Evolutionary conservation across 768 basidiomycete species (phyloP), one percentile per base, ranked within the genome.

Genomic region (Rubroboletus pulcherrimus): DNA sequence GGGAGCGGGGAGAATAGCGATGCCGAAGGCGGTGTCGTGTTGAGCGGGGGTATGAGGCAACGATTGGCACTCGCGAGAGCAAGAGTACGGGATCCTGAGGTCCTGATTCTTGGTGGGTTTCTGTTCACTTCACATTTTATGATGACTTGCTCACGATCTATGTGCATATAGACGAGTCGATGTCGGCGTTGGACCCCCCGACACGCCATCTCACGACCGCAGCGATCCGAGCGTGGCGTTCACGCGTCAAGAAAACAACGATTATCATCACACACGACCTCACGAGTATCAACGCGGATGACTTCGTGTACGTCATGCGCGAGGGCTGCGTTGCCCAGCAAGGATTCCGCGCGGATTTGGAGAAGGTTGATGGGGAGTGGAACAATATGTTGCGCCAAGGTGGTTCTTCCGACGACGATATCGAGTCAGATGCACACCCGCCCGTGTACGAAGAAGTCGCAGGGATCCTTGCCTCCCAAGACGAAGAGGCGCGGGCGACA

Each of bases 301-400:
- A 98, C 70, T 98, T 97, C 60, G 91, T 96, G 12, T 97, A 98
- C 67, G 90, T 98, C 3, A 85, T 98, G 76, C 83, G 85, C 61
- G 78, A 84, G 19, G 96, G 95, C 0, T 62, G 68, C 0, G 83
- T 97, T 31, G 87, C 87, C 44, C 92, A 98, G 67, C 89, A 93
- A 63, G 97, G 97, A 0, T 96, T 84, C 71, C 82, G 93, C 2
- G 72, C 71, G 2, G 95, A 96, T 65, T 79, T 98, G 48, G 90
- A 93, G 66, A 68, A 60, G 15, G 72, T 65, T 4, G 61, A 70
- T 3, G 89, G 90, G 30, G 87, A 87, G 60, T 98, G 95, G 72
- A 75, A 78, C 31, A 72, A 72, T 57, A 89, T 97, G 86, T 76
- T 86, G 73, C 43, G 68, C 74, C 11, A 89, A 86, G 80, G 82